phyloP scores from a whole-genome alignment of 129 eudicot species.

The Tagetes erecta region DNA sequence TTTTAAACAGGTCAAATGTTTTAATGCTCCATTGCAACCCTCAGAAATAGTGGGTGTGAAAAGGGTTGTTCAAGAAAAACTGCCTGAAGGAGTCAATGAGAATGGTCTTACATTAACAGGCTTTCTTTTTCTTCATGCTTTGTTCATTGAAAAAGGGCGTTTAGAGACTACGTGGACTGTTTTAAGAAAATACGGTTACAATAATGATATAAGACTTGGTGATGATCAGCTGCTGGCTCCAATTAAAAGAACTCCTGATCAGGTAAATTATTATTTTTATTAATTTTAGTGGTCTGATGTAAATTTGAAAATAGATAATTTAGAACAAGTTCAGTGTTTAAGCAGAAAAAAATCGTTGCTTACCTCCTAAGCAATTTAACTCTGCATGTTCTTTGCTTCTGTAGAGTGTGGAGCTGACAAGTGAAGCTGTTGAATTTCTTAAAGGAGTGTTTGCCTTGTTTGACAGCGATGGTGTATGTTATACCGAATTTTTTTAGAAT shows the following conservation, averaged over 20 bases:
- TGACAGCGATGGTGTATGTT: constrained; percentile 81
- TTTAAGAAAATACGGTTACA: constrained; percentile 87
- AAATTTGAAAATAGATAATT: constrained; percentile 4
- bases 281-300: background rate
- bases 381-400: constrained; percentile 11
- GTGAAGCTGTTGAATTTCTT: constrained; percentile 80
- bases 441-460: constrained; percentile 57
- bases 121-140: constrained; percentile 87
- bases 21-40: constrained; percentile 94
- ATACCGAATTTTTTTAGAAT: constrained; percentile 6
- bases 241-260: constrained; percentile 75
- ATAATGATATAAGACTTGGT: constrained; percentile 76
- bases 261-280: constrained; percentile 43
- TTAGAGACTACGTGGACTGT: constrained; percentile 98
- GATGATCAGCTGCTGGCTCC: constrained; percentile 76
- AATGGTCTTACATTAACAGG: constrained; percentile 91
- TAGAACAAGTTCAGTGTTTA: background rate
- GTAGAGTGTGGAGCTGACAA: constrained; percentile 96
- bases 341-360: background rate
- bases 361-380: background rate
- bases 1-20: constrained; percentile 77
- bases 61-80: constrained; percentile 92
- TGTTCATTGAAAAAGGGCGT: constrained; percentile 89
- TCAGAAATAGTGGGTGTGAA: constrained; percentile 90
- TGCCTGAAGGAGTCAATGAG: constrained; percentile 81